Percentiles rank a stretch among this genome's conserved stretches.
Evolutionary conservation across 148 eudicot species (phyloP).

Genomic region (Cornus suecica): DNA sequence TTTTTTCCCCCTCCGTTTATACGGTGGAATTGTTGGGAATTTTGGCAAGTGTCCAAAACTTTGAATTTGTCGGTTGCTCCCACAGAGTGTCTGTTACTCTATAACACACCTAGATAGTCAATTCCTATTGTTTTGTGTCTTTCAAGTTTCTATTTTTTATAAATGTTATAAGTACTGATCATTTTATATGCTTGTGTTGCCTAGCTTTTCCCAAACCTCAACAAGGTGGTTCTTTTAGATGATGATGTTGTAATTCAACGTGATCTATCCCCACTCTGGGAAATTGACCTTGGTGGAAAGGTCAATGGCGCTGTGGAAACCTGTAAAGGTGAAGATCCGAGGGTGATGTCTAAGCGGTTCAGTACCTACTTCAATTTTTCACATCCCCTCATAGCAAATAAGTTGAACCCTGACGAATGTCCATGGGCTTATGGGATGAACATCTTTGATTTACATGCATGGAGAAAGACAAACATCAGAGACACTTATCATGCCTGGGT

Average conservation of each 20-base stretch:
- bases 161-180: slow-evolving; percentile 1
- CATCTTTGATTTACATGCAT: slow-evolving; percentile 82
- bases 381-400: slow-evolving; percentile 77
- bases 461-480: slow-evolving; percentile 84
- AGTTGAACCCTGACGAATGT: slow-evolving; percentile 84
- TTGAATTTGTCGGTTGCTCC: not conserved
- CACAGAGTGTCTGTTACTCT: not conserved
- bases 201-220: slow-evolving; percentile 91
- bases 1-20: too few relatives aligned
- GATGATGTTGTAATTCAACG: slow-evolving; percentile 95
- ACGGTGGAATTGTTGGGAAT: too few relatives aligned
- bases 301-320: slow-evolving; percentile 99
- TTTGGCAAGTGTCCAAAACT: too few relatives aligned
- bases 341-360: slow-evolving; percentile 97
- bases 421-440: slow-evolving; percentile 99
- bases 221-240: slow-evolving; percentile 92
- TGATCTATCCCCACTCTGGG: slow-evolving; percentile 93
- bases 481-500: slow-evolving; percentile 93
- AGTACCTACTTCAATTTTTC: slow-evolving; percentile 93
- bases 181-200: slow-evolving; percentile 18
- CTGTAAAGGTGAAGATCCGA: slow-evolving; percentile 86
- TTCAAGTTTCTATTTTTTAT: not conserved
- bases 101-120: not conserved
- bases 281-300: slow-evolving; percentile 83
- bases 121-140: not conserved